phyloP scores from a whole-genome alignment of 805 yeast species.

The Saccharomycopsis fibuligera region DNA sequence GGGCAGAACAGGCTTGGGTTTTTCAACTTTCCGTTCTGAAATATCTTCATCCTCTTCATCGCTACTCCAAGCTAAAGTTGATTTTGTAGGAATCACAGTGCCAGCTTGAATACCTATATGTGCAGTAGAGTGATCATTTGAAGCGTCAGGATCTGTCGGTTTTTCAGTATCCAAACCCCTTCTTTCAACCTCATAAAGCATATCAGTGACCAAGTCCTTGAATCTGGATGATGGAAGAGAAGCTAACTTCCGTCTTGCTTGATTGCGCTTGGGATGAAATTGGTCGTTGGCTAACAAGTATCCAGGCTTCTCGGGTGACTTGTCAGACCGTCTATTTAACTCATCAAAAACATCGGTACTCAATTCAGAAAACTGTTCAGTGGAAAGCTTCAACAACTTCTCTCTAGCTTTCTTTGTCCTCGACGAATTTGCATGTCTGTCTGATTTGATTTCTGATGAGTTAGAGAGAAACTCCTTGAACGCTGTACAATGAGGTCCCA shows the following conservation, averaged over 20 bases:
- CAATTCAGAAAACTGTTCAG: slow-evolving; percentile 79
- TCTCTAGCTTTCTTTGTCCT: slow-evolving; percentile 80
- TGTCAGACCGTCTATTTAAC: slow-evolving; percentile 60
- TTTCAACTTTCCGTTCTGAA: slow-evolving; percentile 17
- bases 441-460: slow-evolving; percentile 17
- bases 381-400: slow-evolving; percentile 72
- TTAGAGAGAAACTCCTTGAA: slow-evolving; percentile 14
- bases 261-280: slow-evolving; percentile 91
- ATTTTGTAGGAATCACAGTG: slow-evolving; percentile 77
- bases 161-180: slow-evolving; percentile 86
- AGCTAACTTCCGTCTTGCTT: slow-evolving; percentile 88
- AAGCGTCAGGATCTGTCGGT: slow-evolving; percentile 72
- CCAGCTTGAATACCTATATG: slow-evolving; percentile 49
- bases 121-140: slow-evolving; percentile 19
- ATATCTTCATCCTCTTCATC: slow-evolving; percentile 63
- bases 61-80: slow-evolving; percentile 82
- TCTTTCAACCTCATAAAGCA: slow-evolving; percentile 77
- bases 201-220: slow-evolving; percentile 87
- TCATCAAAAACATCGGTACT: slow-evolving; percentile 95
- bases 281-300: slow-evolving; percentile 61
- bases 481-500: slow-evolving; percentile 8
- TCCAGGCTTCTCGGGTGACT: slow-evolving; percentile 42
- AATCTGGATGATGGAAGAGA: slow-evolving; percentile 76
- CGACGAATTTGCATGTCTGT: slow-evolving; percentile 25
- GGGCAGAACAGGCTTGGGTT: not conserved